phyloP scores from a whole-genome alignment of 2,329 filamentous ascomycete species.

The Epichloe sp. region DNA sequence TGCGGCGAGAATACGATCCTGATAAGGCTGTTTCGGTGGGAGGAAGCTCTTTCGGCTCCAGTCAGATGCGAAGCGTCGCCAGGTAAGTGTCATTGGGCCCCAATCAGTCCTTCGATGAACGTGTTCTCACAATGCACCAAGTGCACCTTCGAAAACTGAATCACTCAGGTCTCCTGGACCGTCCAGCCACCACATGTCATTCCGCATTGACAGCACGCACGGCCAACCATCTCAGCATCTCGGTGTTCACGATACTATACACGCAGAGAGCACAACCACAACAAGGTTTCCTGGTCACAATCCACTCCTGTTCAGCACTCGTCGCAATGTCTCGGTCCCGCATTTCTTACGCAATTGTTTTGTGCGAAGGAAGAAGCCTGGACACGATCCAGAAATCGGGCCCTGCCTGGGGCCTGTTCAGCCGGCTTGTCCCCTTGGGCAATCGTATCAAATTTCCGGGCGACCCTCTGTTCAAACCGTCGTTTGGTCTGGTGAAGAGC shows the following conservation, averaged over 20 bases:
- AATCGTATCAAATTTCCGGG: slow-evolving; percentile 2
- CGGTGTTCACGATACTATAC: background rate
- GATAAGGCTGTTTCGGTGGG: slow-evolving; percentile 13
- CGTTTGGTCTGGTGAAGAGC: slow-evolving; percentile 16
- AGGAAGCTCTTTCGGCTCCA: slow-evolving; percentile 12
- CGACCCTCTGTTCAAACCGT: slow-evolving; percentile 12
- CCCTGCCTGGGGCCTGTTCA: background rate
- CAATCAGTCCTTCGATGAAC: background rate
- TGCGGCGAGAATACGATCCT: slow-evolving; percentile 27
- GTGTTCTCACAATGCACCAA: slow-evolving; percentile 4
- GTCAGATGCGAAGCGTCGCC: slow-evolving; percentile 8
- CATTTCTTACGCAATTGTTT: slow-evolving; percentile 13
- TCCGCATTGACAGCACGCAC: slow-evolving; percentile 6
- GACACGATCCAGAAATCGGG: background rate
- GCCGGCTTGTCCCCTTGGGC: background rate
- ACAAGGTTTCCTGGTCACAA: slow-evolving; percentile 11
- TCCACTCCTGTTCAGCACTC: slow-evolving; percentile 23
- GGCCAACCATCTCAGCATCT: slow-evolving; percentile 8
- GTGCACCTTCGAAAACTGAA: background rate
- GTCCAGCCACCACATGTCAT: slow-evolving; percentile 8
- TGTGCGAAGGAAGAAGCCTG: background rate
- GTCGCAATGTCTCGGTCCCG: slow-evolving; percentile 13
- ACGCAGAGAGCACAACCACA: background rate
- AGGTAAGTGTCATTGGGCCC: slow-evolving; percentile 8
- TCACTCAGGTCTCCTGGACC: slow-evolving; percentile 10